Evolutionary conservation across 805 yeast genomes (phyloP), one percentile per base, ranked within the genome.

Genomic region (Komagataella phaffii): DNA sequence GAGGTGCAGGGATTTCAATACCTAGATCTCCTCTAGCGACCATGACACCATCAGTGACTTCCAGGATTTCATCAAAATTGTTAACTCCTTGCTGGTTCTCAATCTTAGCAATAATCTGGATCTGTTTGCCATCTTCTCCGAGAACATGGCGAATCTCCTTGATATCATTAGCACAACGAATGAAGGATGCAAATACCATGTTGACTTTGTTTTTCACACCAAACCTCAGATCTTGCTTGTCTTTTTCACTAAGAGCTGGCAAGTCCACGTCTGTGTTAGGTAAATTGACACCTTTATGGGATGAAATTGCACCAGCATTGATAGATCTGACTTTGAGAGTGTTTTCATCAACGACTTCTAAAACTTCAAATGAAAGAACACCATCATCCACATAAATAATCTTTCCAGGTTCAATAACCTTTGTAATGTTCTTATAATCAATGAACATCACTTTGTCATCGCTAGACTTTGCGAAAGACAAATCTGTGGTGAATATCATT

Each of bases 21-120:
- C 99, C 99, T 65, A 93, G 80, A 73, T 93, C 99, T 80, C 99
- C 99, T 76, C 99, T 85, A 65, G 99, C 99, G 70, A 93, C 98
- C 99, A 93, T 93, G 67, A 93, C 96, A 79, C 98, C 99, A 70
- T 93, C 99, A 57, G 99, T 93, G 72, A 83, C 96, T 64, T 70
- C 70, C 69, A 93, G 82, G 67, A 93, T 93, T 57, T 88, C 97
- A 72, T 93, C 99, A 68, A 93, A 93, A 83, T 93, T 93, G 86
- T 93, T 90, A 65, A 93, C 98, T 80, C 99, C 99, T 76, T 93
- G 99, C 77, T 91, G 98, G 80, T 89, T 90, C 80, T 93, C 99
- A 69, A 93, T 91, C 81, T 93, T 93, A 69, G 88, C 85, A 64
- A 93, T 90, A 75, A 93, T 89, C 80, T 93, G 95, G 72, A 93